Conservation (phyloP, 139 green algal species). For the Auxenochlorella protothecoides region DNA sequence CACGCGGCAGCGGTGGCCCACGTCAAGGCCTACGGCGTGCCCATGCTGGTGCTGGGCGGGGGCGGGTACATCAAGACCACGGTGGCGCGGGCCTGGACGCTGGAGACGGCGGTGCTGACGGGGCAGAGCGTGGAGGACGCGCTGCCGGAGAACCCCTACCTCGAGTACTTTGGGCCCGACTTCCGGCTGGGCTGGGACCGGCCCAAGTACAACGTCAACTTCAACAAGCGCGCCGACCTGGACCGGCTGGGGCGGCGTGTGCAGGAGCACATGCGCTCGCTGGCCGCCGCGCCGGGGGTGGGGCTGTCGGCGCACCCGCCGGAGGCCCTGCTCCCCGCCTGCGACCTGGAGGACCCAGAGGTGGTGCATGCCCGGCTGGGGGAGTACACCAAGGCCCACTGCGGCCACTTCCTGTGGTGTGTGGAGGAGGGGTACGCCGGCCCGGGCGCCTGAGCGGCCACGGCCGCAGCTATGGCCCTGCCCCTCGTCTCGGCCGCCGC, state of each 20-base stretch:
- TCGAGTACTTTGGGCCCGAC: constrained; percentile 56
- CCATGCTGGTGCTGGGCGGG: constrained; percentile 74
- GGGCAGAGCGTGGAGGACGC: constrained; percentile 36
- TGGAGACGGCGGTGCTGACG: constrained; percentile 51
- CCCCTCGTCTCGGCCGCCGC: no score
- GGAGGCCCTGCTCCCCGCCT: constrained; percentile 30
- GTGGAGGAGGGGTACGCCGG: constrained; percentile 18
- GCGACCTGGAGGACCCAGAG: constrained; percentile 1
- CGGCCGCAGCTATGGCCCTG: no score
- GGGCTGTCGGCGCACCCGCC: constrained; percentile 26
- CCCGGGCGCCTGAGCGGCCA: no score
- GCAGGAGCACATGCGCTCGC: constrained; percentile 49
- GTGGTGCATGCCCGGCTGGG: constrained; percentile 15
- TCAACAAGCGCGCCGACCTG: constrained; percentile 49
- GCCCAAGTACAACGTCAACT: constrained; percentile 51
- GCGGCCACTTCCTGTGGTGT: constrained; percentile 19
- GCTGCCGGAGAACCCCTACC: constrained; percentile 51
- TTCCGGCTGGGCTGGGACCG: constrained; percentile 25
- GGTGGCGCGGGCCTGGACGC: constrained; percentile 75
- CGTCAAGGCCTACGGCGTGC: constrained; percentile 81
- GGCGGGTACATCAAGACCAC: constrained; percentile 96
- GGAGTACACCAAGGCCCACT: constrained; percentile 24
- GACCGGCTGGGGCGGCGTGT: constrained; percentile 48
- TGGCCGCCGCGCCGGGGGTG: constrained; percentile 53
- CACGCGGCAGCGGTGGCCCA: constrained; percentile 78